Conservation (phyloP, 257 asterid species). For the Mentha longifolia region DNA sequence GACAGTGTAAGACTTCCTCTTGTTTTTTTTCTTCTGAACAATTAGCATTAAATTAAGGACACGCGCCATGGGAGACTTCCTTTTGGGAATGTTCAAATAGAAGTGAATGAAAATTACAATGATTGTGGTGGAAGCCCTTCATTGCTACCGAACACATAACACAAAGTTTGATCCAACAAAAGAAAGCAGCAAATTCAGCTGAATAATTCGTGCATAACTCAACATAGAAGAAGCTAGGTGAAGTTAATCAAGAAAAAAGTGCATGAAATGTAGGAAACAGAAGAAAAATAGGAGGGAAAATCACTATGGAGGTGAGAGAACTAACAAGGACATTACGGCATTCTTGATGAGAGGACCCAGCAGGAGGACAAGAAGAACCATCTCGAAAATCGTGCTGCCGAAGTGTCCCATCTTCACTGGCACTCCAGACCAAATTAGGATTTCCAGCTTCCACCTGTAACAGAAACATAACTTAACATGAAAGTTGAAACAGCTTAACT, state of each 20-base stretch:
- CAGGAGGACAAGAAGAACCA: constrained; percentile 93
- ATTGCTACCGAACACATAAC: not conserved
- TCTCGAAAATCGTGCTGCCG: constrained; percentile 99
- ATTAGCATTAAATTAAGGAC: too few species aligned
- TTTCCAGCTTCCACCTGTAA: constrained; percentile 93
- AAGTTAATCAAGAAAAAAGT: constrained; percentile 1
- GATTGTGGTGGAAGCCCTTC: not conserved
- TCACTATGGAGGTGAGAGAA: constrained; percentile 34
- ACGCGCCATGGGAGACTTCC: not conserved
- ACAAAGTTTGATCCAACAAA: not conserved
- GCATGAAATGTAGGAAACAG: constrained; percentile 10
- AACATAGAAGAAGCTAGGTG: constrained; percentile 2
- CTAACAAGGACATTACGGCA: constrained; percentile 95
- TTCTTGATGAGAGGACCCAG: constrained; percentile 92
- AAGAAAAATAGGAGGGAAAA: constrained; percentile 14
- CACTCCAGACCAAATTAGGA: constrained; percentile 99
- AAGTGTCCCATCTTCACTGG: constrained; percentile 99
- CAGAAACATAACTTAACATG: constrained; percentile 23
- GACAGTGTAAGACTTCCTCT: too few species aligned
- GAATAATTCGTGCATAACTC: constrained; percentile 18
- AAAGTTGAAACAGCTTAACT: constrained; percentile 27
- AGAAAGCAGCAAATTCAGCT: constrained; percentile 9
- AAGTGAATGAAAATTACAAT: not conserved
- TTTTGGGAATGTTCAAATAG: not conserved
- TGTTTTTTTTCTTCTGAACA: too few species aligned